phyloP scores from a whole-genome alignment of 345 rosid genomes.

The Mercurialis annua region DNA sequence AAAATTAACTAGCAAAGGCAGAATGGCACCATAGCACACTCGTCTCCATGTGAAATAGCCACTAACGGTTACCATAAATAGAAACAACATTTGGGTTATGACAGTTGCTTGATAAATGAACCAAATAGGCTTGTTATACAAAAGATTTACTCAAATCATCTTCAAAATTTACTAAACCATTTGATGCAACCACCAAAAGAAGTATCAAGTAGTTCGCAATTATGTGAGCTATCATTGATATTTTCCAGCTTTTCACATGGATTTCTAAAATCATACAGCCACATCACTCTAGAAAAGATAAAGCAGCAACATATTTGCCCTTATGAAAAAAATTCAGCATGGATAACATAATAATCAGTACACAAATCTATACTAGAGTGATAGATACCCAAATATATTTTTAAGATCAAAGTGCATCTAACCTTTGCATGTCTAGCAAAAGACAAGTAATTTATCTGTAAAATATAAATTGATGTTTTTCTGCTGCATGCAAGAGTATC shows the following conservation, averaged over 20 bases:
- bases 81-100: neutral
- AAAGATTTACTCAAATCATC: neutral
- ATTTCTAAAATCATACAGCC: neutral
- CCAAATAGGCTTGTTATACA: neutral
- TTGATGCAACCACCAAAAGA: neutral
- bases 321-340: neutral
- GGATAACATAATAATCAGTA: neutral
- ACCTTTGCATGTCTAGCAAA: neutral
- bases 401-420: neutral
- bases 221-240: neutral
- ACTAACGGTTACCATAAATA: neutral
- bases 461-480: no score
- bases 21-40: neutral
- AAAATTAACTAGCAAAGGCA: neutral
- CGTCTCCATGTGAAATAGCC: neutral
- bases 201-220: neutral
- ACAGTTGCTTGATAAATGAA: neutral
- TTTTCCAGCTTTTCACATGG: no score
- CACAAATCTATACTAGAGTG: neutral
- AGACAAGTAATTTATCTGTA: neutral
- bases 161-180: neutral
- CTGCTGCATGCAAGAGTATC: no score
- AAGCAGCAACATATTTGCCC: neutral
- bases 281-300: neutral
- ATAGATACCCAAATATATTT: no score